Evolutionary conservation across 768 basidiomycete species (phyloP).

Genomic region (Tulasnella sp.): DNA sequence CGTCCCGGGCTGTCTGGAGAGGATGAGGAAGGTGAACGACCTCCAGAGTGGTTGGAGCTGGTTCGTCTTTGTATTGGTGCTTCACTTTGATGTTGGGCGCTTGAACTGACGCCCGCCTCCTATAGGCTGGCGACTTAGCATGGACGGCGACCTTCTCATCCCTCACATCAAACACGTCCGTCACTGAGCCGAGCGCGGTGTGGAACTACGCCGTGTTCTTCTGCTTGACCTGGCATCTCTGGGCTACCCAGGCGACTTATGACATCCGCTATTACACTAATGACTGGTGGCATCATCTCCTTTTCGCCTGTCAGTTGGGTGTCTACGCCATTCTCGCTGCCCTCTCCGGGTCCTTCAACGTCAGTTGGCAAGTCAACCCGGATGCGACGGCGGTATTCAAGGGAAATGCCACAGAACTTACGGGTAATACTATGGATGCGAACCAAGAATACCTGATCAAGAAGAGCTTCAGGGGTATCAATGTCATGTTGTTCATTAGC

Average conservation of each 20-base stretch:
- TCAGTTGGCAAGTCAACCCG: neutral
- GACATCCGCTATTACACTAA: neutral
- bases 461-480: neutral
- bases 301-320: neutral
- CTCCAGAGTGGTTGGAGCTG: neutral
- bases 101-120: neutral
- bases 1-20: neutral
- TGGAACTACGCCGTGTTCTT: neutral
- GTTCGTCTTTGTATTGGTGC: neutral
- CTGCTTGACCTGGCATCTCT: neutral
- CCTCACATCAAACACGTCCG: neutral
- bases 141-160: neutral
- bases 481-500: neutral
- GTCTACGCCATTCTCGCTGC: neutral
- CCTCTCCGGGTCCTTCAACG: neutral
- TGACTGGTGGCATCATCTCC: neutral
- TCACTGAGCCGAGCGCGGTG: neutral
- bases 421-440: neutral
- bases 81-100: neutral
- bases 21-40: neutral
- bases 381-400: neutral
- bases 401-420: neutral
- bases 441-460: neutral
- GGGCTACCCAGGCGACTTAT: neutral
- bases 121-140: neutral